A percentile compares a stretch with the other conserved stretches of the same genome.
phyloP scores from a whole-genome alignment of 495 filamentous ascomycete species.

The Cairneyella variabilis region DNA sequence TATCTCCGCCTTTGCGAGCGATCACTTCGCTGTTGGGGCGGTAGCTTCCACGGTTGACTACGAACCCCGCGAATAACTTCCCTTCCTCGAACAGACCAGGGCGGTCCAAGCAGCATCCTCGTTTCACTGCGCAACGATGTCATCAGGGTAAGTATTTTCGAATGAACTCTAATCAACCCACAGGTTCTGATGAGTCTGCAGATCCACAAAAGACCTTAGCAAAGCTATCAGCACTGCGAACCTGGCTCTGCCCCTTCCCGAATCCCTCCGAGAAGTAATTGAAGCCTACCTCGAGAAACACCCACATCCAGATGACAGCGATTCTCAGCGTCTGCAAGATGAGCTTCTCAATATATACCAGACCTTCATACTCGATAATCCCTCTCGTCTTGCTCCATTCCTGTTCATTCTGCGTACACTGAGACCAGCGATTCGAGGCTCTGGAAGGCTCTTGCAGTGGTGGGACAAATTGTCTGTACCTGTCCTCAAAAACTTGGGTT shows the following conservation, averaged over 20 bases:
- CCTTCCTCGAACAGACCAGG: not conserved
- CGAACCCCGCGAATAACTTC: not conserved
- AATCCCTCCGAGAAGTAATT: constrained; percentile 53
- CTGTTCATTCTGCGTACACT: constrained; percentile 55
- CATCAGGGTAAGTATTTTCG: constrained; percentile 22
- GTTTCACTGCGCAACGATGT: constrained; percentile 17
- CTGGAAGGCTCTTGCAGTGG: constrained; percentile 56
- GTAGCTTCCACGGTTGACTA: not conserved
- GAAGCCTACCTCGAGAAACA: constrained; percentile 59
- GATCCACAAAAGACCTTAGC: constrained; percentile 57
- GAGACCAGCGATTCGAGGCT: constrained; percentile 51
- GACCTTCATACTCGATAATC: constrained; percentile 46
- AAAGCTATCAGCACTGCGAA: constrained; percentile 51
- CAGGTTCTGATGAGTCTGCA: constrained; percentile 24
- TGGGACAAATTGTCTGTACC: constrained; percentile 60
- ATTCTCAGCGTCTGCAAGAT: constrained; percentile 59
- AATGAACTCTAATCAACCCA: not conserved
- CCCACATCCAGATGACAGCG: constrained; percentile 51
- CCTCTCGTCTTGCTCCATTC: constrained; percentile 56
- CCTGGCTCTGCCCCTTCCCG: constrained; percentile 52
- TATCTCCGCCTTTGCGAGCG: not conserved
- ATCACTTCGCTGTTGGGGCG: not conserved
- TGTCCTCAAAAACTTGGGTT: constrained; percentile 50
- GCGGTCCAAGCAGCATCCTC: not conserved
- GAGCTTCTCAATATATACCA: constrained; percentile 60